Base-by-base conservation (phyloP, 1,284 basidiomycete genomes). In the Rhodotorula sp. region DNA sequence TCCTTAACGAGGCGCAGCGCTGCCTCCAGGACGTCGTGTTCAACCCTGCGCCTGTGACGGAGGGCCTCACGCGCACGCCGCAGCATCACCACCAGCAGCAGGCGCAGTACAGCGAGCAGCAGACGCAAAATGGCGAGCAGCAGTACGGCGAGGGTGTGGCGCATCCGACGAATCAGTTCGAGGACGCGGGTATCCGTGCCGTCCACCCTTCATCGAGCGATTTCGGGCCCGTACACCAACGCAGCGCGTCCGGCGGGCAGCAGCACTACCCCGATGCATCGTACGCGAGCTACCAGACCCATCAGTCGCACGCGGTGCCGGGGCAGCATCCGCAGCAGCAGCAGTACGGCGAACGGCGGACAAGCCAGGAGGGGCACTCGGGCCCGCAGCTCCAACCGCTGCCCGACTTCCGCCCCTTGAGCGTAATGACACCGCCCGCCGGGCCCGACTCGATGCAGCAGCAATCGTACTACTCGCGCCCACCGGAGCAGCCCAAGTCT, bases 1-100 rank as follows among this genome's bases (percentile, higher is more conserved):
- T 78, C 13, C 70, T 79, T 48, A 56, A 65, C n/a, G 75, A 79
- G 67, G 78, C 78, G 17, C 72, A 75, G 36, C 75, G 71, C 8
- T 79, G 78, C 65, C 61, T 79, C 29, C 69, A 73, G 48, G 74
- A 77, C n/a, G 78, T 79, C 60, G 74, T 77, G 32, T 79, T 79
- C 68, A 78, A 79, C 62, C 73, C 59, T 32, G 61, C 69, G 10
- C 67, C 74, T 27, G 61, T 66, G 36, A 61, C 44, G 6, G 71
- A 73, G 29, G 61, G 61, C 3, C 60, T 41, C 29, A 61, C 60
- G 10, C 55, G 46, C 39, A 36, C 32, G 6, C 34, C 58, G 22
- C 50, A 72, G 36, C 61, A 62, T 21, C 34, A 66, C 50, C 25
- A 36, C 15, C 55, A 44, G 32, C n/a, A 17, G 29, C 9, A 39